These are phyloP conservation scores for Cyberlindnera galapagoensis DNA, from an alignment of 805 yeast species.

Conservation along the genomic window DNA sequence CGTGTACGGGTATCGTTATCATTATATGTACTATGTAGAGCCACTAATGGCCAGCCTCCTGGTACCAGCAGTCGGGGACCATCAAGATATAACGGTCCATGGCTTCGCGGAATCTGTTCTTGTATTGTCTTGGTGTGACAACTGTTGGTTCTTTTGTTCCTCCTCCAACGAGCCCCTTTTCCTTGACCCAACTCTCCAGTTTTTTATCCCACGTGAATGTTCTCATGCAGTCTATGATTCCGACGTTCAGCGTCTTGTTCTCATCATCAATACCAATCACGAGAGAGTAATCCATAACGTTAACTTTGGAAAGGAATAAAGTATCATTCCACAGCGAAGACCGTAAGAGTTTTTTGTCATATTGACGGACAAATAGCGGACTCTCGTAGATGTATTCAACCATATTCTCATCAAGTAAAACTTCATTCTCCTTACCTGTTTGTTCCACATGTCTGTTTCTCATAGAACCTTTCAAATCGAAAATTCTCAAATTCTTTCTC, in stretches of 20 bases:
- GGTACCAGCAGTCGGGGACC: constrained; percentile 73
- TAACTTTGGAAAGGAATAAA: constrained; percentile 88
- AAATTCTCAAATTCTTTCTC: constrained; percentile 73
- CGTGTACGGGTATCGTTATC: too few species aligned
- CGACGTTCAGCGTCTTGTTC: constrained; percentile 72
- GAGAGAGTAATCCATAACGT: constrained; percentile 96
- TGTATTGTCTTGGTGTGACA: constrained; percentile 93
- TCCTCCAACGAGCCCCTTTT: constrained; percentile 80
- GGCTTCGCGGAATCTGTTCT: constrained; percentile 91
- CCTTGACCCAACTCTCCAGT: constrained; percentile 98
- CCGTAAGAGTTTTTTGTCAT: constrained; percentile 76
- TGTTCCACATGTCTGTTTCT: constrained; percentile 94
- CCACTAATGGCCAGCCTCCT: constrained; percentile 21
- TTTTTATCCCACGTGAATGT: constrained; percentile 99
- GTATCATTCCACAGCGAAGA: constrained; percentile 96
- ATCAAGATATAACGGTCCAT: constrained; percentile 93
- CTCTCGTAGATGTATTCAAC: constrained; percentile 95
- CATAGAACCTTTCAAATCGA: constrained; percentile 97
- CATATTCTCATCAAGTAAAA: constrained; percentile 93
- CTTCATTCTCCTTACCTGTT: constrained; percentile 94
- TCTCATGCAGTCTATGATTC: constrained; percentile 88
- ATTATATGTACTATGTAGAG: too few species aligned
- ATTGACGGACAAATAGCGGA: constrained; percentile 89
- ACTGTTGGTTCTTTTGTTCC: constrained; percentile 94
- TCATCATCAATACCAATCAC: constrained; percentile 84